Base-by-base conservation (phyloP, 768 basidiomycete species). In the Trichaptum fuscoviolaceum region DNA sequence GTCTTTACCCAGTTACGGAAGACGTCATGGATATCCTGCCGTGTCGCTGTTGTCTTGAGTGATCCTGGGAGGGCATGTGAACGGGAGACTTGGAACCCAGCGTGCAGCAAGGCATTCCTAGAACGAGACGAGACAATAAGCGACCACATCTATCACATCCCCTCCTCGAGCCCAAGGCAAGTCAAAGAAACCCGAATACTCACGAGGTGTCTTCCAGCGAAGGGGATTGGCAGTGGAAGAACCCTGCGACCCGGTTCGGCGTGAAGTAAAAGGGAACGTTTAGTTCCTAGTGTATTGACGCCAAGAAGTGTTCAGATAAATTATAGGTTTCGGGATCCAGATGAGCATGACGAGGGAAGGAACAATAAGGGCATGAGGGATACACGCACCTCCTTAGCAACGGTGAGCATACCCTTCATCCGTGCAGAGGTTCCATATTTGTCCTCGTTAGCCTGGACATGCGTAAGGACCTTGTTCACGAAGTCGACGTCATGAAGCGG, bases 321-420 rank as follows among this genome's bases (percentile, higher is more conserved):
- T 59, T 23, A 30, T 0, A 67, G 35, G 34, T 64, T 20, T 62
- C 60, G 30, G 35, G 57, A 26, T 57, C 7, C 12, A 52, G 2
- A 30, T 52, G n/a, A 57, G 58, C 27, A 64, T 63, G 17, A 52
- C 35, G 7, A 6, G 35, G 35, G 30, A n/a, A 63, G 23, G 26
- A 20, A 52, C 42, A 52, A 52, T 52, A 52, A 20, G 42, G 15
- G 30, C n/a, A 9, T 58, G 10, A 52, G 6, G 23, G 35, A 17
- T 6, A 17, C 24, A 9, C 27, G 57, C 60, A 92, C 96, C 81
- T 96, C 91, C 76, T 88, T 85, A 0, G 96, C 95, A 1, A 97
- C 84, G 7, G 90, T 88, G 60, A 99, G 78, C 97, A 99, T 99
- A 0, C 97, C 97, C 76, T 89, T 91, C 90, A 99, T 98, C 64